Evolutionary conservation across 2,329 filamentous ascomycete genomes (phyloP).

Genomic region (Huntiella decipiens): DNA sequence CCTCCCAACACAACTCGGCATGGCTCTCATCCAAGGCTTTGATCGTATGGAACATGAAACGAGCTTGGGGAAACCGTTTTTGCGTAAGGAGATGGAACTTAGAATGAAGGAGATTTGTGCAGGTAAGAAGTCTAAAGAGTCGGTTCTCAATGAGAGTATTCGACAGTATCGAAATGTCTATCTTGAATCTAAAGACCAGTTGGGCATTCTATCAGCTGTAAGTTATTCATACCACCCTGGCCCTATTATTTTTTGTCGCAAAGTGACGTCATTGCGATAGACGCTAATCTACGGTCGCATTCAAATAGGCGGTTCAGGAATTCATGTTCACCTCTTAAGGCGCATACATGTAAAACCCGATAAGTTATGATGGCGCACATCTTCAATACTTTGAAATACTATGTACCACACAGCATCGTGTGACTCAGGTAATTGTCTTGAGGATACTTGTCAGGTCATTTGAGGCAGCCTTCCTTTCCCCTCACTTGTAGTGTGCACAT

Average conservation of each 20-base stretch:
- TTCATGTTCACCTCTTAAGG: background rate
- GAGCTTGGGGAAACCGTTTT: conserved; percentile 83
- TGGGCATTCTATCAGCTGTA: conserved; percentile 46
- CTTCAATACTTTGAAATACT: no score
- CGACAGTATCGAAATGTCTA: conserved; percentile 78
- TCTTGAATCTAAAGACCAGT: conserved; percentile 57
- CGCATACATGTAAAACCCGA: no score
- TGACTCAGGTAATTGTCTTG: no score
- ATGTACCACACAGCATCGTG: no score
- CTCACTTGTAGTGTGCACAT: no score
- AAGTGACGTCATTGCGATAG: background rate
- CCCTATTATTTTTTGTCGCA: background rate
- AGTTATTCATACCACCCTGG: conserved; percentile 17
- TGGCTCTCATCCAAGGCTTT: conserved; percentile 85
- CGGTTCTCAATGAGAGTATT: conserved; percentile 66
- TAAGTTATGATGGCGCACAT: no score
- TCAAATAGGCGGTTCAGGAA: background rate
- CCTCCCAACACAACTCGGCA: conserved; percentile 76
- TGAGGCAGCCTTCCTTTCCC: no score
- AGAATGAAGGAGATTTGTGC: conserved; percentile 96
- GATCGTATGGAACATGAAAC: conserved; percentile 86
- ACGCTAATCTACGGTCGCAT: background rate
- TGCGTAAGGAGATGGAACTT: conserved; percentile 93
- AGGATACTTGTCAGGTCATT: no score
- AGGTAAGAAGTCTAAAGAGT: conserved; percentile 52